phyloP scores from a whole-genome alignment of 768 basidiomycete genomes.

The Macrolepiota fuliginosa region DNA sequence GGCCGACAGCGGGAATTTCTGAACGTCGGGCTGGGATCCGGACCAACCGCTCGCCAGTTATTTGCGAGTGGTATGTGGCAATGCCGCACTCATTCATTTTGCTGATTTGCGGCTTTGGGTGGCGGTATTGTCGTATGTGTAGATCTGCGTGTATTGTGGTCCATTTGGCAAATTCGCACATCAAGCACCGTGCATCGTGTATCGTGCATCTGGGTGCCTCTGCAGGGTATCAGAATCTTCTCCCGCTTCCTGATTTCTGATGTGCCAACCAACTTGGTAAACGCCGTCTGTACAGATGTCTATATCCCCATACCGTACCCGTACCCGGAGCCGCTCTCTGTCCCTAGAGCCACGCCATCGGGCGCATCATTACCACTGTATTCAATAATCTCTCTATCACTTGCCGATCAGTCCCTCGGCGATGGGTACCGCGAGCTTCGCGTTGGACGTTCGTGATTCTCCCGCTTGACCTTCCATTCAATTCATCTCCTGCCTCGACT shows the following conservation, averaged over 20 bases:
- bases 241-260: neutral
- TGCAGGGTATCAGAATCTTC: neutral
- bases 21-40: neutral
- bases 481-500: neutral
- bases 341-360: neutral
- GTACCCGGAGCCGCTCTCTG: neutral
- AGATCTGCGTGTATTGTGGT: neutral
- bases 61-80: neutral
- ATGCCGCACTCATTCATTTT: neutral
- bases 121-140: neutral
- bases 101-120: neutral
- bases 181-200: too few species aligned
- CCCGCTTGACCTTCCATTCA: neutral
- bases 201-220: neutral
- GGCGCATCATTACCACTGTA: neutral
- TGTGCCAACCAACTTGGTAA: neutral
- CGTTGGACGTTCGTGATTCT: neutral
- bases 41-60: neutral
- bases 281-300: neutral
- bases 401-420: neutral
- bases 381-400: neutral
- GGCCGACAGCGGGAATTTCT: constrained; percentile 32
- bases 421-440: neutral
- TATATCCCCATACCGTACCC: neutral
- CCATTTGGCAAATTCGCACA: neutral